phyloP scores from a whole-genome alignment of 306 rosid genomes.

The Pueraria montana region DNA sequence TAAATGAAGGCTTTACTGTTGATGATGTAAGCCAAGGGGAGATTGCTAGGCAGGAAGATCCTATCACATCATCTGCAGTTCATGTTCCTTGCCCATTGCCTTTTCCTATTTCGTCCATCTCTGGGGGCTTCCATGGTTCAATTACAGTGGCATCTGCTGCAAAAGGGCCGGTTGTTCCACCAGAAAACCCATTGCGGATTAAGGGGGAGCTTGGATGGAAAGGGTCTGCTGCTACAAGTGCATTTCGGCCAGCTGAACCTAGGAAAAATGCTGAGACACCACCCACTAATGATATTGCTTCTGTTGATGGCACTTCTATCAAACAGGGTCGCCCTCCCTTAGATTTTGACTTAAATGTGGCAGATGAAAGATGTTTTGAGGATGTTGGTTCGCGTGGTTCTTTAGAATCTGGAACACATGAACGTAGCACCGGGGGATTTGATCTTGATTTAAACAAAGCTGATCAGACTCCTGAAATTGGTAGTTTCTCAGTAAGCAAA shows the following conservation, averaged over 20 bases:
- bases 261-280: constrained; percentile 67
- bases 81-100: constrained; percentile 70
- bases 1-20: constrained; percentile 85
- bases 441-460: constrained; percentile 91
- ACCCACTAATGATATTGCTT: constrained; percentile 52
- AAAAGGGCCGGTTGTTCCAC: constrained; percentile 82
- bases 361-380: constrained; percentile 78
- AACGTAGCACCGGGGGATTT: constrained; percentile 72
- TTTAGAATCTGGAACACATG: constrained; percentile 60
- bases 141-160: constrained; percentile 93
- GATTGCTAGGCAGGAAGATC: constrained; percentile 58
- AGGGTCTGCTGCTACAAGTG: constrained; percentile 98
- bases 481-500: constrained; percentile 60
- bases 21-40: constrained; percentile 81
- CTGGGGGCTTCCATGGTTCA: constrained; percentile 77
- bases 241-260: constrained; percentile 96
- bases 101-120: constrained; percentile 66
- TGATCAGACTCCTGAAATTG: constrained; percentile 75
- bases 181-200: constrained; percentile 73
- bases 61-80: constrained; percentile 62
- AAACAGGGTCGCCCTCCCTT: constrained; percentile 75
- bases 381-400: constrained; percentile 63
- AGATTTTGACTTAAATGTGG: constrained; percentile 88
- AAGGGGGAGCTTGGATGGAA: constrained; percentile 95
- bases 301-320: constrained; percentile 55